Evolutionary conservation across 1,139 yeast genomes (phyloP).

Genomic region (Diutina scorzettiae): DNA sequence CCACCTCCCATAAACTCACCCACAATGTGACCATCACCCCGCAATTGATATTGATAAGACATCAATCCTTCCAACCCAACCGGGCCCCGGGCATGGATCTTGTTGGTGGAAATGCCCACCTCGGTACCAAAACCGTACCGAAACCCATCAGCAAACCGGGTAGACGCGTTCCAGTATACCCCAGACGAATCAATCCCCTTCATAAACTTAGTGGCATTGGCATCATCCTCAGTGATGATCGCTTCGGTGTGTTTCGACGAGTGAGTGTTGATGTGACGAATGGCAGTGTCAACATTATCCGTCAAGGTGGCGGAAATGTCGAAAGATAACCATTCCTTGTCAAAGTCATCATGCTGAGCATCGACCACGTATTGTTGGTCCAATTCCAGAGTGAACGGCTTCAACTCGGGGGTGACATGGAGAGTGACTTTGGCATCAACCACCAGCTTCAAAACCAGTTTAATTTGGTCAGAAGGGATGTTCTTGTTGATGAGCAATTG

Average conservation of each 20-base stretch:
- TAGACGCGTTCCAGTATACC: conserved; percentile 96
- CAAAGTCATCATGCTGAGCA: conserved; percentile 53
- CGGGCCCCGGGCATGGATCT: conserved; percentile 97
- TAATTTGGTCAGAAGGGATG: conserved; percentile 29
- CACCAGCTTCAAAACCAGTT: conserved; percentile 35
- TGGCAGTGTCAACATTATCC: conserved; percentile 51
- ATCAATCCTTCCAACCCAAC: conserved; percentile 96
- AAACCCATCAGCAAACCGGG: conserved; percentile 97
- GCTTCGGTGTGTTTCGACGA: conserved; percentile 96
- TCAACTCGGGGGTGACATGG: conserved; percentile 50
- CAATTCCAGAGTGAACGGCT: conserved; percentile 9
- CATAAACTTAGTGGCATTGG: conserved; percentile 61
- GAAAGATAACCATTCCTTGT: conserved; percentile 69
- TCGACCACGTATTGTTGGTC: conserved; percentile 20
- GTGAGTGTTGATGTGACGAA: conserved; percentile 72
- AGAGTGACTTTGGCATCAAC: conserved; percentile 58
- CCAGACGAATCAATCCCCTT: conserved; percentile 91
- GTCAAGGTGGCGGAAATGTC: conserved; percentile 69
- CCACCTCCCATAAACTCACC: conserved; percentile 91
- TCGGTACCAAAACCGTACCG: conserved; percentile 98
- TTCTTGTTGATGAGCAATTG: conserved; percentile 59
- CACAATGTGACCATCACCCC: conserved; percentile 87
- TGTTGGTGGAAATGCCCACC: conserved; percentile 94
- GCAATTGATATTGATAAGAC: conserved; percentile 85
- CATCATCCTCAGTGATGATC: conserved; percentile 66